Conservation (phyloP, 768 basidiomycete species). For the Lentinula raphanica region DNA sequence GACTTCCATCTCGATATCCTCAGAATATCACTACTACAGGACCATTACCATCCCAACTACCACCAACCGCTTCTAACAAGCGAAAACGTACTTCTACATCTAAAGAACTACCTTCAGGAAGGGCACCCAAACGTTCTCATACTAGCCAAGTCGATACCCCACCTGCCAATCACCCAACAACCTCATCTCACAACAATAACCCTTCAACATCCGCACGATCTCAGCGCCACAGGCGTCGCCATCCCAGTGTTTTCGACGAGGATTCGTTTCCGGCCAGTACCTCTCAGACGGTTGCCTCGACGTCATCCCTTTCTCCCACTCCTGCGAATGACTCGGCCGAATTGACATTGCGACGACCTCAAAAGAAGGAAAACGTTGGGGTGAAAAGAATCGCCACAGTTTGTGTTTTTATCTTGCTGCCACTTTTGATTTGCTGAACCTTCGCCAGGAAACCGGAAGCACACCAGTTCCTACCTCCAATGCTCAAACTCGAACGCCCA, state of each 20-base stretch:
- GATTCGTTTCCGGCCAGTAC: not conserved
- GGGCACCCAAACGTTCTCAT: not conserved
- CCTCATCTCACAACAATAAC: too few species aligned
- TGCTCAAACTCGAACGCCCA: not conserved
- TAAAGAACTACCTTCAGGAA: not conserved
- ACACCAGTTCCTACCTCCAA: not conserved
- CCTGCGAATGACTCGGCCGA: too few species aligned
- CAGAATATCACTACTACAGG: not conserved
- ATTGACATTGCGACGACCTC: not conserved
- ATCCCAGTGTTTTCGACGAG: conserved; percentile 1
- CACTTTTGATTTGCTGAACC: not conserved
- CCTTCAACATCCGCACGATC: not conserved
- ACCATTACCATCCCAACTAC: not conserved
- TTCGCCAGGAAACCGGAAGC: not conserved
- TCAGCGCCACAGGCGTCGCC: not conserved
- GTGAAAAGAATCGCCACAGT: not conserved
- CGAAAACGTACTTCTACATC: conserved; percentile 1
- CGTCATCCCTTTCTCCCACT: not conserved
- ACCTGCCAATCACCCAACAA: not conserved
- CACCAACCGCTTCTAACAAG: not conserved
- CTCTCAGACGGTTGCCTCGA: not conserved
- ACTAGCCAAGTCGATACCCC: not conserved
- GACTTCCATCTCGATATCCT: not conserved
- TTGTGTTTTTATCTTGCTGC: not conserved
- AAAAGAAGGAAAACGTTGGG: not conserved